Percentiles rank a stretch among this genome's conserved stretches.
Conservation (phyloP, 441 rosid species). For the Adansonia gregorii region DNA sequence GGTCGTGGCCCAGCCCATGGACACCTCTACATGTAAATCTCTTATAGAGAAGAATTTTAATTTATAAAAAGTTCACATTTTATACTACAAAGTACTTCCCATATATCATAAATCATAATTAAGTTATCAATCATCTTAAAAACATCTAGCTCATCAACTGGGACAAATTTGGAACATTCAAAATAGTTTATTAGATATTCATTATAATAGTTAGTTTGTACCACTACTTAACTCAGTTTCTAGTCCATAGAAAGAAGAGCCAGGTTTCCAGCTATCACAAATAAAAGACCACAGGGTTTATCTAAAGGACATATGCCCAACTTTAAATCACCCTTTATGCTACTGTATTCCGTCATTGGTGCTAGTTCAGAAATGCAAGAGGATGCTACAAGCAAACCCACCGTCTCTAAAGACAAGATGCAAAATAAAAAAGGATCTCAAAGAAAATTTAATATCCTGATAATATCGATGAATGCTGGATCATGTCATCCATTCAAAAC, state of each 20-base stretch:
- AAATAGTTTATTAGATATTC: not conserved
- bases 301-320: not conserved
- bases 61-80: too few species aligned
- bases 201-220: not conserved
- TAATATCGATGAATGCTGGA: not conserved
- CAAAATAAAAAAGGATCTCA: not conserved
- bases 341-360: not conserved
- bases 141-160: not conserved
- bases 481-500: not conserved
- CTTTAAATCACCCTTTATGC: not conserved
- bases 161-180: not conserved
- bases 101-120: not conserved
- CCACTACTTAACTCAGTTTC: not conserved
- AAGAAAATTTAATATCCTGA: slow-evolving; percentile 9
- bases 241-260: not conserved
- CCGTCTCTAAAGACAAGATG: not conserved
- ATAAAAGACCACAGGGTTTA: not conserved
- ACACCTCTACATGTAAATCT: too few species aligned
- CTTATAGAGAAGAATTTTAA: too few species aligned
- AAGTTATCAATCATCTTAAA: not conserved
- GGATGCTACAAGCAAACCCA: not conserved
- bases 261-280: not conserved
- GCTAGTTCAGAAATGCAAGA: slow-evolving; percentile 11
- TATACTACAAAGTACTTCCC: too few species aligned
- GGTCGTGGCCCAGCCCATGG: too few species aligned